Evolutionary conservation across 1,139 yeast genomes (phyloP).

Genomic region (Geotrichum carabidarum): DNA sequence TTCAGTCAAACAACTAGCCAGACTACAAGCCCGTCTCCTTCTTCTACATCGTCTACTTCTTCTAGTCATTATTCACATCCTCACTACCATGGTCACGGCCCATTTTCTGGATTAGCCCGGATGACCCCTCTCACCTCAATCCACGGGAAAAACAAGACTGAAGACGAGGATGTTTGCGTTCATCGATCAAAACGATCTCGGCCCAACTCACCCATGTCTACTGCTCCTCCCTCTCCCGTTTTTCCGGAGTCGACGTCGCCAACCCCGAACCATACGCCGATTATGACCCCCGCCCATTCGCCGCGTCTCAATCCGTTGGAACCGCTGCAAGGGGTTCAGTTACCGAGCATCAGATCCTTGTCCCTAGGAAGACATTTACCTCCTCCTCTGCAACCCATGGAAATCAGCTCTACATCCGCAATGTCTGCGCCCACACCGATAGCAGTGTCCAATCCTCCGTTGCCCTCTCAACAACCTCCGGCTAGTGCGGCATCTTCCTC

Average conservation of each 20-base stretch:
- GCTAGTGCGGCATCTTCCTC: not conserved
- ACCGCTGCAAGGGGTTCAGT: conserved; percentile 31
- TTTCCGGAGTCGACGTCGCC: conserved; percentile 40
- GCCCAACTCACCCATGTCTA: conserved; percentile 73
- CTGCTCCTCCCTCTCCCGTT: conserved; percentile 55
- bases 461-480: not conserved
- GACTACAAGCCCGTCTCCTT: conserved; percentile 14
- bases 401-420: conserved; percentile 27
- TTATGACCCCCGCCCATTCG: conserved; percentile 56
- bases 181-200: conserved; percentile 60
- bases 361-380: conserved; percentile 36
- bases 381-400: conserved; percentile 37
- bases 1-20: not conserved
- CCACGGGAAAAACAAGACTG: conserved; percentile 25
- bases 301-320: conserved; percentile 46
- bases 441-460: conserved; percentile 1
- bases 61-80: conserved; percentile 14
- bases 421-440: conserved; percentile 11
- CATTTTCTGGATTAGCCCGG: conserved; percentile 49
- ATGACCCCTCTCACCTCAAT: conserved; percentile 50
- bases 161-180: conserved; percentile 44
- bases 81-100: conserved; percentile 31
- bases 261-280: conserved; percentile 53
- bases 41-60: conserved; percentile 21
- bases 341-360: conserved; percentile 40